These are phyloP conservation scores for Zygosaccharomyces pseudobailii DNA, from an alignment of 1,139 yeast genomes.

Conservation along the genomic window DNA sequence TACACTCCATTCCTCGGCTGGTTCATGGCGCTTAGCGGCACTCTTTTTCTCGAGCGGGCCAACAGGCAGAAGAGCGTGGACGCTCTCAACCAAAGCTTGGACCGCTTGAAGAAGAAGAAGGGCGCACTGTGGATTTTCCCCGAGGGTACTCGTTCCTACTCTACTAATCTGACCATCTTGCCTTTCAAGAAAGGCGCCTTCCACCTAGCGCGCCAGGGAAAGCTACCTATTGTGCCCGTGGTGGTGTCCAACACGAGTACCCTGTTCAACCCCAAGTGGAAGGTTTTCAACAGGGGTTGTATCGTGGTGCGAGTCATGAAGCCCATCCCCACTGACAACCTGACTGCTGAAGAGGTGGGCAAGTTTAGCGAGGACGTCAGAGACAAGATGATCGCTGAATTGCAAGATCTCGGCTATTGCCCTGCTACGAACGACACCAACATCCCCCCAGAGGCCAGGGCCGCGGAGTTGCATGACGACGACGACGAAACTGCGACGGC, in stretches of 20 bases:
- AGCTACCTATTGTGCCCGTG: slow-evolving; percentile 81
- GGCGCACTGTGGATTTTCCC: slow-evolving; percentile 85
- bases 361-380: slow-evolving; percentile 43
- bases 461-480: slow-evolving; percentile 9
- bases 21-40: slow-evolving; percentile 90
- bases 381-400: slow-evolving; percentile 39
- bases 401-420: slow-evolving; percentile 43
- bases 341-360: slow-evolving; percentile 59
- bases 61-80: slow-evolving; percentile 69
- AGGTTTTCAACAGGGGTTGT: slow-evolving; percentile 60
- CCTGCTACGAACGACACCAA: slow-evolving; percentile 29
- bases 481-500: slow-evolving; percentile 7
- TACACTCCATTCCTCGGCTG: slow-evolving; percentile 93
- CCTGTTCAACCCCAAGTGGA: slow-evolving; percentile 54
- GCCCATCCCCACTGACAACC: slow-evolving; percentile 55
- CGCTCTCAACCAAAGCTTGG: slow-evolving; percentile 67
- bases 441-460: slow-evolving; percentile 27
- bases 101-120: slow-evolving; percentile 51
- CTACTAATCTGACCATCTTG: slow-evolving; percentile 59
- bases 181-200: slow-evolving; percentile 98
- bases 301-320: slow-evolving; percentile 63
- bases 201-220: slow-evolving; percentile 91
- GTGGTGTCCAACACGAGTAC: slow-evolving; percentile 82
- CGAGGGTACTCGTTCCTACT: slow-evolving; percentile 89
- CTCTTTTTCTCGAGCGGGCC: slow-evolving; percentile 85